Evolutionary conservation across 1,284 basidiomycete genomes (phyloP).

Genomic region (Tilletia setariae): DNA sequence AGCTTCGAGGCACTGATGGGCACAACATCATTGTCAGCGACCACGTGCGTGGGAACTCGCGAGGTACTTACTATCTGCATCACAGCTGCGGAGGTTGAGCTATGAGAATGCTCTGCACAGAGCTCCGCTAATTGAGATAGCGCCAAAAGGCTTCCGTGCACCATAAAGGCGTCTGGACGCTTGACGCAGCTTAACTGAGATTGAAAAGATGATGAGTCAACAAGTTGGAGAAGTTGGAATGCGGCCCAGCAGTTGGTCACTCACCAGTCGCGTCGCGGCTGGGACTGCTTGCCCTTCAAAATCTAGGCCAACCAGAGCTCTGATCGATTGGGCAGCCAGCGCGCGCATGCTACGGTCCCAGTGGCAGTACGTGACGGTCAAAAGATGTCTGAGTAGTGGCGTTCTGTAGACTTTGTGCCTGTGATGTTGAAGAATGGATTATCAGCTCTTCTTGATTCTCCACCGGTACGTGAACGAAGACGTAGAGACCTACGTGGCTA

Average conservation of each 20-base stretch:
- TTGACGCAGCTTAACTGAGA: neutral
- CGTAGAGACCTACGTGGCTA: constrained; percentile 68
- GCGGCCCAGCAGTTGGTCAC: neutral
- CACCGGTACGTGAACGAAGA: neutral
- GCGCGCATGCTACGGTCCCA: constrained; percentile 82
- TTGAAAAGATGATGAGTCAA: neutral
- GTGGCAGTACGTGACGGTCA: constrained; percentile 74
- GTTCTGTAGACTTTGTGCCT: constrained; percentile 67
- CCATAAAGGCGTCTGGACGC: constrained; percentile 64
- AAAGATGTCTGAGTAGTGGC: constrained; percentile 70
- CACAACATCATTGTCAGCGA: neutral
- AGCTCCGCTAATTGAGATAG: constrained; percentile 68
- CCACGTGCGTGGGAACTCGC: neutral
- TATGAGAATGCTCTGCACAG: constrained; percentile 56
- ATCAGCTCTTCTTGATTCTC: neutral
- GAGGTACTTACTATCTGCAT: neutral
- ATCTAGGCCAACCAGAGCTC: constrained; percentile 67
- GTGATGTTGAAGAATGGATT: neutral
- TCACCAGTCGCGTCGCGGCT: constrained; percentile 9
- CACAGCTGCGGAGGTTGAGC: constrained; percentile 7
- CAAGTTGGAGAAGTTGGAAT: neutral
- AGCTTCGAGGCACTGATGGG: constrained; percentile 57
- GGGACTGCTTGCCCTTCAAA: constrained; percentile 59
- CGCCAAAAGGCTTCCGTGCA: constrained; percentile 77
- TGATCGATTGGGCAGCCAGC: constrained; percentile 74